These are phyloP conservation scores for Phanerochaete sordida DNA, from an alignment of 768 basidiomycete species.

Conservation along the genomic window DNA sequence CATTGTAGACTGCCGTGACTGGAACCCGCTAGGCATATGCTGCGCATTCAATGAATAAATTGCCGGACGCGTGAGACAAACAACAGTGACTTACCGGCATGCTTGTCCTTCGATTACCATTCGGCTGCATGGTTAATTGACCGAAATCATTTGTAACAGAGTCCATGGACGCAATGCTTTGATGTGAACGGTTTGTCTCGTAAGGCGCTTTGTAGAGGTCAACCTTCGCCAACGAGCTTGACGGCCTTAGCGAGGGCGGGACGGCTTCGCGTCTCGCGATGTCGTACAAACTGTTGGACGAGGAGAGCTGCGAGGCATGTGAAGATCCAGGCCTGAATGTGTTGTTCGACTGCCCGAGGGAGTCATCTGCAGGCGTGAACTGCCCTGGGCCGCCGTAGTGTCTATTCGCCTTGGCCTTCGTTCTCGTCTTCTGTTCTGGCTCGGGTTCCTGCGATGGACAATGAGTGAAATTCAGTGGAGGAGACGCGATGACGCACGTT, in stretches of 20 bases:
- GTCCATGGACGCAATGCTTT: constrained; percentile 41
- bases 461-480: neutral
- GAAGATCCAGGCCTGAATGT: neutral
- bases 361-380: constrained; percentile 47
- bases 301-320: neutral
- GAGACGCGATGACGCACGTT: constrained; percentile 50
- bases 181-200: constrained; percentile 44
- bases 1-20: neutral
- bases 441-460: constrained; percentile 59
- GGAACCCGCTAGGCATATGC: constrained; percentile 1
- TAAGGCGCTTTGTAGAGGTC: constrained; percentile 77
- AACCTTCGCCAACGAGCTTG: constrained; percentile 55
- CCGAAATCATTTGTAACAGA: constrained; percentile 60
- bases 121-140: constrained; percentile 51
- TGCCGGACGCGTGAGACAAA: neutral
- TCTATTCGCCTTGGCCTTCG: constrained; percentile 44
- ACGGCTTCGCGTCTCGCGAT: constrained; percentile 43
- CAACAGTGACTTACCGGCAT: constrained; percentile 17
- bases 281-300: constrained; percentile 15
- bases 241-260: constrained; percentile 59
- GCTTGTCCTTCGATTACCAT: constrained; percentile 16
- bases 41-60: neutral
- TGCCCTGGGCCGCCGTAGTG: constrained; percentile 79
- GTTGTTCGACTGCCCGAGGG: constrained; percentile 9
- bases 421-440: constrained; percentile 62